phyloP scores from a whole-genome alignment of 2,329 filamentous ascomycete species.

The Xylariaceae sp. region DNA sequence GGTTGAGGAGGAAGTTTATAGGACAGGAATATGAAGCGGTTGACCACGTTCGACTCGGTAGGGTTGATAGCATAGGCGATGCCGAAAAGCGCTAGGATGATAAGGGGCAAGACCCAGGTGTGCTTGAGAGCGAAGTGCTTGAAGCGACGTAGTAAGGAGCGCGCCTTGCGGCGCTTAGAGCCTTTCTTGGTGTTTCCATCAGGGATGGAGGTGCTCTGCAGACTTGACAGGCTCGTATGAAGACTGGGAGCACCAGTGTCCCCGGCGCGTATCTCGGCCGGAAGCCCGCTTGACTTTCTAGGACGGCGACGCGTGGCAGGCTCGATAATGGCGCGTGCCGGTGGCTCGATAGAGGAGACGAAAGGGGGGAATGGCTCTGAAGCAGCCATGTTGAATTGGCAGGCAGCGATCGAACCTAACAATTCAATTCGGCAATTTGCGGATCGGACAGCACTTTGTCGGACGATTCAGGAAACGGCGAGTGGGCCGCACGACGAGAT shows the following conservation, averaged over 20 bases:
- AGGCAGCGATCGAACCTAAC: neutral
- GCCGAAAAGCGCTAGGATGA: constrained; percentile 59
- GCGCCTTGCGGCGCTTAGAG: constrained; percentile 52
- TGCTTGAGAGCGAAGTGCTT: constrained; percentile 50
- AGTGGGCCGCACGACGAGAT: neutral
- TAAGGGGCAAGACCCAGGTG: constrained; percentile 60
- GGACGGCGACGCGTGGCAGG: constrained; percentile 40
- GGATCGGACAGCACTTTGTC: neutral
- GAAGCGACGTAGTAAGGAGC: constrained; percentile 48
- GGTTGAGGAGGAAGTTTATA: constrained; percentile 62
- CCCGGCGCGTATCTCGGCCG: constrained; percentile 47
- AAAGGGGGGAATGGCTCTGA: constrained; percentile 53
- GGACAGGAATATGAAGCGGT: constrained; percentile 82
- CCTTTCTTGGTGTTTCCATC: constrained; percentile 36
- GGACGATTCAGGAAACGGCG: neutral
- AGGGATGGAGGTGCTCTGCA: constrained; percentile 28
- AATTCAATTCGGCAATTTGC: neutral
- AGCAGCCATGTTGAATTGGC: constrained; percentile 36
- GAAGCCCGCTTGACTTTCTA: constrained; percentile 52
- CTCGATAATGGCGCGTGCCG: constrained; percentile 37
- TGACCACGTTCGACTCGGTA: constrained; percentile 68
- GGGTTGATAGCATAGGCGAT: constrained; percentile 70
- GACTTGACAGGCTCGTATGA: constrained; percentile 46
- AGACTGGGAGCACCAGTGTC: constrained; percentile 52
- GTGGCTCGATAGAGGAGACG: constrained; percentile 46